Evolutionary conservation across 1,139 yeast species (phyloP), one percentile per base, ranked within the genome.

Genomic region (Suhomyces chickasaworum): DNA sequence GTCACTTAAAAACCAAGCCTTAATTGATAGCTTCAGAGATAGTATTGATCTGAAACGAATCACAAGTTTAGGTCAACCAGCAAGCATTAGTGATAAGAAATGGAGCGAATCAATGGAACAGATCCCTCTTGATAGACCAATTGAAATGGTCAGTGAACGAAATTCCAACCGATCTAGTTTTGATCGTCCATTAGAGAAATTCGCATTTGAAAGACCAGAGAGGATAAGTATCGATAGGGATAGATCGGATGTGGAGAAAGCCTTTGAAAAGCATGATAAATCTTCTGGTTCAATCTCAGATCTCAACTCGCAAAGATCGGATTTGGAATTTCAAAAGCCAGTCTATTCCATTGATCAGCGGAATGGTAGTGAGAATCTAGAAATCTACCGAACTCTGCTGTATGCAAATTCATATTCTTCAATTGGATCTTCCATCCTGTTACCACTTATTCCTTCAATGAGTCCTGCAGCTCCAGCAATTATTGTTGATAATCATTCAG

Each of bases 21-120:
- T 60, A 20, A 37, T 62, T 16, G 53, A 55, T 2, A 61, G 58
- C 13, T 50, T 63, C 37, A 52, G 65, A 21, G 55, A 55, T 16
- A 54, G 59, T 41, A 53, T 63, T 15, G 65, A 63, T 33, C 55
- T 34, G 46, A 56, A 57, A 27, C 47, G 59, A 7, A 33, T 42
- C 17, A 22, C 44, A 17, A 39, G 29, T 9, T 39, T 18, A 23
- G 45, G 31, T 7, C 40, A 13, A n/a, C 42, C 30, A 4, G 13
- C n/a, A 2, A 20, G 18, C 7, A 23, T 37, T 8, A 30, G 18
- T 10, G 38, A 40, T 3, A 34, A 34, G 20, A 33, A 23, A 10
- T 17, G 21, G 20, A 34, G 21, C 7, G 43, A 27, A 2, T 20
- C 25, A 3, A 25, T 20, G 12, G 37, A 39, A 4, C 32, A 32